Conservation (phyloP, 495 filamentous ascomycete genomes). For the Penicillium soppii region DNA sequence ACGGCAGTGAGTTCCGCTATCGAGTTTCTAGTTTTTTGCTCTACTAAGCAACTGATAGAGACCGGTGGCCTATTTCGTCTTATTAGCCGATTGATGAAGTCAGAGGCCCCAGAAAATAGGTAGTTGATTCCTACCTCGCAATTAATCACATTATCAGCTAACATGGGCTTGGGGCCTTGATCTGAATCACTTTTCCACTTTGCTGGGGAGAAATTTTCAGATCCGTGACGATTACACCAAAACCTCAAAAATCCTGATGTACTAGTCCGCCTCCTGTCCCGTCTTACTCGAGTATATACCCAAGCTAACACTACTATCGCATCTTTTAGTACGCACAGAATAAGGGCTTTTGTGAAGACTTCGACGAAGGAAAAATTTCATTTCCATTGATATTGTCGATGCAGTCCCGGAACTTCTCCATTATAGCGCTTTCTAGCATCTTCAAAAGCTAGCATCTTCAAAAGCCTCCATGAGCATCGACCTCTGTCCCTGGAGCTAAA, state of each 20-base stretch:
- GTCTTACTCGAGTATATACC: neutral
- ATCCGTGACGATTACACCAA: constrained; percentile 38
- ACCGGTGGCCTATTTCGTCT: constrained; percentile 37
- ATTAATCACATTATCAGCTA: too few species aligned
- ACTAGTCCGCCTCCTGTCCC: neutral
- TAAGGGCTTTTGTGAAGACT: neutral
- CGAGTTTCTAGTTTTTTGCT: neutral
- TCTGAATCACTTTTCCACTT: constrained; percentile 10
- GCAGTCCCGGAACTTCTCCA: too few species aligned
- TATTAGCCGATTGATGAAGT: constrained; percentile 20
- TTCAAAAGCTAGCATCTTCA: too few species aligned
- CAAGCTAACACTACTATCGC: neutral
- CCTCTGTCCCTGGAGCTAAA: too few species aligned
- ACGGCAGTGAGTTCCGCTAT: neutral
- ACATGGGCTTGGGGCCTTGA: too few species aligned
- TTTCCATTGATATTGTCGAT: neutral
- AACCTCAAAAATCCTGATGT: constrained; percentile 20
- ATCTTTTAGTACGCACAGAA: neutral
- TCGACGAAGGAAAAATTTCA: neutral
- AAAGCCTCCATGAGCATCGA: too few species aligned
- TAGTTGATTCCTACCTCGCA: too few species aligned
- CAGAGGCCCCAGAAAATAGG: constrained; percentile 5
- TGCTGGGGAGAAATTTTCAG: constrained; percentile 34
- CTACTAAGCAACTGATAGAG: too few species aligned
- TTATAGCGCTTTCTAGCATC: too few species aligned